phyloP scores from a whole-genome alignment of 257 asterid genomes.

The Jacaranda mimosifolia region DNA sequence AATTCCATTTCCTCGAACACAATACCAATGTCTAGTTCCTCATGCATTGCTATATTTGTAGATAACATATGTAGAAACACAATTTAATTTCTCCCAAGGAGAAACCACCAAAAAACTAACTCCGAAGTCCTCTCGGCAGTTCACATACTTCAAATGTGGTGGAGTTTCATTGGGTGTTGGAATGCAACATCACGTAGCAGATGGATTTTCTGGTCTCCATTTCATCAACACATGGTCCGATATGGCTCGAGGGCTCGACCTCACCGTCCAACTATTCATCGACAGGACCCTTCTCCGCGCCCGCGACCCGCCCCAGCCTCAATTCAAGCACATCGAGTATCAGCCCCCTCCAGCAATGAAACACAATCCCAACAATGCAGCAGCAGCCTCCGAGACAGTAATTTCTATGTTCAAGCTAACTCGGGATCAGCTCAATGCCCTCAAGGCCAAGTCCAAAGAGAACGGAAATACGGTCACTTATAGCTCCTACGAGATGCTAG shows the following conservation, averaged over 20 bases:
- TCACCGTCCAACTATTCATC: slow-evolving; percentile 76
- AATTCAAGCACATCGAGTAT: slow-evolving; percentile 86
- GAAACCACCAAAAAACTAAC: neutral
- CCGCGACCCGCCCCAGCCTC: slow-evolving; percentile 85
- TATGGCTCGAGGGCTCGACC: slow-evolving; percentile 87
- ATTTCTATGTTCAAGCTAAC: slow-evolving; percentile 75
- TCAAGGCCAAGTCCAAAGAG: slow-evolving; percentile 79
- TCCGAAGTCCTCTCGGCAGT: slow-evolving; percentile 45
- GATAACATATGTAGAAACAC: too few relatives aligned
- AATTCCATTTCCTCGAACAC: too few relatives aligned
- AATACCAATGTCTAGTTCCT: too few relatives aligned
- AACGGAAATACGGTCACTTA: slow-evolving; percentile 58
- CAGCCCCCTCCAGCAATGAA: slow-evolving; percentile 89
- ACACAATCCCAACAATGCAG: slow-evolving; percentile 18
- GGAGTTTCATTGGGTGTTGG: slow-evolving; percentile 97
- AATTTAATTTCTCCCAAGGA: too few relatives aligned
- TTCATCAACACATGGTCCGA: slow-evolving; percentile 98
- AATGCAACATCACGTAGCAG: slow-evolving; percentile 95
- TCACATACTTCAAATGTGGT: slow-evolving; percentile 90
- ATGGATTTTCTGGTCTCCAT: slow-evolving; percentile 98
- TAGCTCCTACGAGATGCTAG: slow-evolving; percentile 90
- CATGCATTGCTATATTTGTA: too few relatives aligned
- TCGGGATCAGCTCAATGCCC: slow-evolving; percentile 62
- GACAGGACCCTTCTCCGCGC: slow-evolving; percentile 89
- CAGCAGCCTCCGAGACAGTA: slow-evolving; percentile 46